phyloP scores from a whole-genome alignment of 805 yeast genomes.

The Lipomyces lipofer region DNA sequence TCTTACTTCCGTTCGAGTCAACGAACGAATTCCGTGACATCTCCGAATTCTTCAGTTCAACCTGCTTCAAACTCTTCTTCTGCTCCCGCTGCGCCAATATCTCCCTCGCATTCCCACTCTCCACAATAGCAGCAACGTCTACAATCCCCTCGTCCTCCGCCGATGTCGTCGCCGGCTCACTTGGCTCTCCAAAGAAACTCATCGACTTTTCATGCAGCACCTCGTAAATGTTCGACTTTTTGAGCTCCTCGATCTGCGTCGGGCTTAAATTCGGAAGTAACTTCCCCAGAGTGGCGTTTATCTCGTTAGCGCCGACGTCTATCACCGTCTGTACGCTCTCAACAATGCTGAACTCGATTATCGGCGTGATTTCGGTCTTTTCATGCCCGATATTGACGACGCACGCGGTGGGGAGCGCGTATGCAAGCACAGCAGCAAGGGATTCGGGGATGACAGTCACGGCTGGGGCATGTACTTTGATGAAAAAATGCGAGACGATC shows the following conservation, averaged over 20 bases:
- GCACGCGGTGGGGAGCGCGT: slow-evolving; percentile 59
- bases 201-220: slow-evolving; percentile 51
- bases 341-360: slow-evolving; percentile 68
- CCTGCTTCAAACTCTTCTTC: slow-evolving; percentile 40
- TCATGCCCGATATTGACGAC: slow-evolving; percentile 80
- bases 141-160: slow-evolving; percentile 67
- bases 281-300: slow-evolving; percentile 55
- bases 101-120: slow-evolving; percentile 73
- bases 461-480: slow-evolving; percentile 67
- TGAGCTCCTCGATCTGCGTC: slow-evolving; percentile 70
- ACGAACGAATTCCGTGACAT: slow-evolving; percentile 69
- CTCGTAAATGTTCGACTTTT: slow-evolving; percentile 74
- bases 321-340: slow-evolving; percentile 54
- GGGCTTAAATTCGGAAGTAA: slow-evolving; percentile 59
- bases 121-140: slow-evolving; percentile 87
- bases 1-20: slow-evolving; percentile 56
- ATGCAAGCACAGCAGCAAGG: slow-evolving; percentile 71
- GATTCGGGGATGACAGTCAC: slow-evolving; percentile 68
- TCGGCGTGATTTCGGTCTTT: slow-evolving; percentile 74
- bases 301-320: slow-evolving; percentile 61
- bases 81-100: slow-evolving; percentile 51
- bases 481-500: slow-evolving; percentile 74
- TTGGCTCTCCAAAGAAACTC: slow-evolving; percentile 45
- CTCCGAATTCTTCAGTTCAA: slow-evolving; percentile 56
- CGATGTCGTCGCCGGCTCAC: slow-evolving; percentile 45